Conservation (phyloP, 495 filamentous ascomycete species). For the Hypoxylon intermedium region DNA sequence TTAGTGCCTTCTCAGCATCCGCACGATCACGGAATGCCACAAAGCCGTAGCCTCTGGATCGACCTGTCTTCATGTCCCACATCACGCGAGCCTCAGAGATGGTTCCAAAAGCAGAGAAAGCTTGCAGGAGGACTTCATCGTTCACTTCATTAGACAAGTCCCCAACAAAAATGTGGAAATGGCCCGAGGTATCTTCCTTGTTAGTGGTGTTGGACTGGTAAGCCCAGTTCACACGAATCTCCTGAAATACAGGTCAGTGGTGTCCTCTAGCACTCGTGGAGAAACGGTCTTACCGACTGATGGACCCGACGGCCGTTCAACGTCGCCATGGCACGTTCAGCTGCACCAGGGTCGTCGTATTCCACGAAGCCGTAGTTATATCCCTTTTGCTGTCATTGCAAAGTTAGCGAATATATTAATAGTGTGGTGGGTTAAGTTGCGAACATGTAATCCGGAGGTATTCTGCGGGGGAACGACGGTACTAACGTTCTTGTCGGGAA, state of each 20-base stretch:
- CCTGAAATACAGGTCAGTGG: constrained; percentile 60
- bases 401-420: constrained; percentile 23
- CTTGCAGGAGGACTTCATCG: constrained; percentile 91
- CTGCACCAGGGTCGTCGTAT: constrained; percentile 95
- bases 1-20: constrained; percentile 95
- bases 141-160: constrained; percentile 99
- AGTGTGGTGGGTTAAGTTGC: constrained; percentile 14
- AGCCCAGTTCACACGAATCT: constrained; percentile 99
- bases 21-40: constrained; percentile 94
- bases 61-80: constrained; percentile 99
- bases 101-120: constrained; percentile 94
- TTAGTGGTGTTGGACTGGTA: constrained; percentile 94
- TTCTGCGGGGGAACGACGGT: constrained; percentile 7
- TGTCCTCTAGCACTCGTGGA: background rate
- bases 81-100: constrained; percentile 99
- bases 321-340: constrained; percentile 96
- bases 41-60: constrained; percentile 96
- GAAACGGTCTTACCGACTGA: constrained; percentile 72
- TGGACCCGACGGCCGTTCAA: constrained; percentile 95
- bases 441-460: constrained; percentile 10
- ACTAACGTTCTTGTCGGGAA: constrained; percentile 97
- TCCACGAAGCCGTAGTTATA: constrained; percentile 99
- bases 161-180: constrained; percentile 99
- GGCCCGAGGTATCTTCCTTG: constrained; percentile 98
- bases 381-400: constrained; percentile 73